A percentile compares a stretch with the other conserved stretches of the same genome.
phyloP scores from a whole-genome alignment of 352 stramenopile species.

The Lagenidium sp. region DNA sequence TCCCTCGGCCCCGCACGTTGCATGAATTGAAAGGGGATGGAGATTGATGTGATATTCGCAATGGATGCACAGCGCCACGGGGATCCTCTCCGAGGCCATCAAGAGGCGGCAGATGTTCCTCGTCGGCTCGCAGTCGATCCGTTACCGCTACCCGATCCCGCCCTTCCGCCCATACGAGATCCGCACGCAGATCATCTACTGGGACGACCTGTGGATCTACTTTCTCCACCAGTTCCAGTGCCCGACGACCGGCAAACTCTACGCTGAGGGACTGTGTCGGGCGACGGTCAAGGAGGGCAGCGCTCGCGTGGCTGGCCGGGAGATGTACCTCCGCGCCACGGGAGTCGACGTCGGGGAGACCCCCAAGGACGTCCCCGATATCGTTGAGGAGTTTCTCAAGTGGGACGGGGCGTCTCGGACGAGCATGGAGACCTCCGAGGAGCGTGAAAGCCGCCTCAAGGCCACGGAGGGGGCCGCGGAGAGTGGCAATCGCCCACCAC shows the following conservation, averaged over 20 bases:
- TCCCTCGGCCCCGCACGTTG: too few relatives aligned
- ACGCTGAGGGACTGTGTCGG: slow-evolving; percentile 15
- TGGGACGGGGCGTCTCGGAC: slow-evolving; percentile 16
- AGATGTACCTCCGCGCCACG: slow-evolving; percentile 11
- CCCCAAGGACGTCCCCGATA: slow-evolving; percentile 2
- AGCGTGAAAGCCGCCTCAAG: background rate
- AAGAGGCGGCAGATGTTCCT: slow-evolving; percentile 60
- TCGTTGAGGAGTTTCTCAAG: slow-evolving; percentile 20
- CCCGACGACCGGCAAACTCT: slow-evolving; percentile 17
- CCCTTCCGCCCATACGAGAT: slow-evolving; percentile 27
- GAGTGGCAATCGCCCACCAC: background rate
- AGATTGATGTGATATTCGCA: too few relatives aligned
- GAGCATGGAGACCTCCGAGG: slow-evolving; percentile 19
- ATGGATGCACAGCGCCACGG: slow-evolving; percentile 24
- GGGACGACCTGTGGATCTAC: slow-evolving; percentile 20
- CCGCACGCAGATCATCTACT: slow-evolving; percentile 18
- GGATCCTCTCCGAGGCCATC: slow-evolving; percentile 40
- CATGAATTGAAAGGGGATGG: too few relatives aligned
- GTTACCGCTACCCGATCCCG: slow-evolving; percentile 20
- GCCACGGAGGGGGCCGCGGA: background rate
- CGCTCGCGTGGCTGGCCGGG: slow-evolving; percentile 6
- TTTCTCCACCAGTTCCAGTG: slow-evolving; percentile 19
- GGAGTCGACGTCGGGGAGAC: slow-evolving; percentile 7
- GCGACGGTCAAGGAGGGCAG: slow-evolving; percentile 13
- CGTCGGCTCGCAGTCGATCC: slow-evolving; percentile 38